A percentile compares a stretch with the other conserved stretches of the same genome.
phyloP scores from a whole-genome alignment of 495 filamentous ascomycete species.

The Xylaria cubensis region DNA sequence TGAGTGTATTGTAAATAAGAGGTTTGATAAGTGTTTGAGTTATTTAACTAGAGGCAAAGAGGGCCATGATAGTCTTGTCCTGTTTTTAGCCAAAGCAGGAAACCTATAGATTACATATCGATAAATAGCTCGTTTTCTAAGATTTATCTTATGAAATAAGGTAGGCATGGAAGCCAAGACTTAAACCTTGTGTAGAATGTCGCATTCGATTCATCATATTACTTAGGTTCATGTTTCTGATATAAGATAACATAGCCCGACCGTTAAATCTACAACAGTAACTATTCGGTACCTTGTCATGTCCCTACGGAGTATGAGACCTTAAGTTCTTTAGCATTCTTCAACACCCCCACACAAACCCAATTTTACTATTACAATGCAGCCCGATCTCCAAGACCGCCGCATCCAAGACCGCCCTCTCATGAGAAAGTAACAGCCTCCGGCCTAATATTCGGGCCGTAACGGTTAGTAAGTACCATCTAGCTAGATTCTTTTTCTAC shows the following conservation, averaged over 20 bases:
- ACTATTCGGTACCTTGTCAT: background rate
- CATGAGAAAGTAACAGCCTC: background rate
- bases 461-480: background rate
- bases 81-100: background rate
- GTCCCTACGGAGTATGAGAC: background rate
- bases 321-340: background rate
- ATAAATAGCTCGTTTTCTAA: too few species aligned
- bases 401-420: too few species aligned
- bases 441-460: background rate
- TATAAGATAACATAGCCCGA: background rate
- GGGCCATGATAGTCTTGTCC: too few species aligned
- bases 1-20: background rate
- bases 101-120: background rate
- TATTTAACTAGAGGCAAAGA: background rate
- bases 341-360: background rate
- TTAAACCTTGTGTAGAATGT: too few species aligned
- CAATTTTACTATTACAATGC: background rate
- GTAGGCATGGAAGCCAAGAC: too few species aligned
- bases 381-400: background rate
- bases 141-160: too few species aligned
- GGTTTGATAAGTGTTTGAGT: background rate
- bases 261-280: background rate
- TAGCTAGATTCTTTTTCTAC: background rate
- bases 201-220: too few species aligned
- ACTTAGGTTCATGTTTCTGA: background rate